Evolutionary conservation across 495 filamentous ascomycete genomes (phyloP).

Genomic region (Tuber microsphaerosporum): DNA sequence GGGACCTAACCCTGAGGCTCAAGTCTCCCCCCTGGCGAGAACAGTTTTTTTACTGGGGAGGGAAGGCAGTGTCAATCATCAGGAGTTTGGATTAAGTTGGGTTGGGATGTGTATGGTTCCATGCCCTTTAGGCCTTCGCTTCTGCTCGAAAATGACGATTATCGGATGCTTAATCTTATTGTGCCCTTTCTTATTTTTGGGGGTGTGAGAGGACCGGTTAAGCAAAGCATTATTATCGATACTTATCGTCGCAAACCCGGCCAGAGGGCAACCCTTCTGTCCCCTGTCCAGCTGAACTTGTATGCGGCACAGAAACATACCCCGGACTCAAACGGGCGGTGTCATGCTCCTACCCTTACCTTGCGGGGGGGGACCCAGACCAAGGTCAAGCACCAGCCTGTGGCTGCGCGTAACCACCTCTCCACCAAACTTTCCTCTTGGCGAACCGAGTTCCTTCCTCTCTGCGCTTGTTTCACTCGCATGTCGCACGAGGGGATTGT

Average conservation of each 20-base stretch:
- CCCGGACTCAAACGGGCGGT: slow-evolving; percentile 1
- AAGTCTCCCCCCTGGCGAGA: not conserved
- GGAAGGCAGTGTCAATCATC: not conserved
- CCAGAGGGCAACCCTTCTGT: not conserved
- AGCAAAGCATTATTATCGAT: not conserved
- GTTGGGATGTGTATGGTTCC: not conserved
- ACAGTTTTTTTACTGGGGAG: not conserved
- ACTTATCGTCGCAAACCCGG: not conserved
- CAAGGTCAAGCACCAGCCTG: not conserved
- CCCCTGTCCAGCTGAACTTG: slow-evolving; percentile 1
- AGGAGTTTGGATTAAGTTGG: not conserved
- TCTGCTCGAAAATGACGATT: not conserved
- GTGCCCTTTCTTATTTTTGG: not conserved
- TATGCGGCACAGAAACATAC: slow-evolving; percentile 1
- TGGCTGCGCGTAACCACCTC: not conserved
- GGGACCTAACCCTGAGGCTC: not conserved
- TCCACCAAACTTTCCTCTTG: not conserved
- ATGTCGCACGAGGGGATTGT: not conserved
- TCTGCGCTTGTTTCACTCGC: not conserved
- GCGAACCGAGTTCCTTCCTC: not conserved
- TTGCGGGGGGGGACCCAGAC: not conserved
- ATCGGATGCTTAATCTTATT: not conserved
- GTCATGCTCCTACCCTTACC: not conserved
- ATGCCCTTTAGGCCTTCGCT: not conserved
- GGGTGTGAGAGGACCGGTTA: not conserved